These are phyloP conservation scores for Chlorella variabilis DNA, from an alignment of 163 green algal genomes.

Conservation along the genomic window DNA sequence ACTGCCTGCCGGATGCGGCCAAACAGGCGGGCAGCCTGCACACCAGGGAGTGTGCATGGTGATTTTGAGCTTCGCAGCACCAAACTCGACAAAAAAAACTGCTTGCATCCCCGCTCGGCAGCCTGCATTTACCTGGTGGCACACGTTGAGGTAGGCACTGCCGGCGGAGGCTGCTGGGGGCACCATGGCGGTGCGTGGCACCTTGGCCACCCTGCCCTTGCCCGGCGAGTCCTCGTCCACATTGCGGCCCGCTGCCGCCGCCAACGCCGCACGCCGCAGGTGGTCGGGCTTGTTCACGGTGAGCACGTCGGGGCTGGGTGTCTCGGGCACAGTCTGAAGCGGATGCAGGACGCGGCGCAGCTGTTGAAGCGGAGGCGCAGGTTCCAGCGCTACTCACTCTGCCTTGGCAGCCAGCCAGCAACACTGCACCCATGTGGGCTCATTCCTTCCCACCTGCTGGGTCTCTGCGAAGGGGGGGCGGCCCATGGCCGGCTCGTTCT, in stretches of 20 bases:
- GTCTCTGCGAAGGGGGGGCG: conserved; percentile 25
- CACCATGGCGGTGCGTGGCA: conserved; percentile 31
- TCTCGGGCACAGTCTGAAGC: conserved; percentile 86
- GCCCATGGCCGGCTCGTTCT: conserved; percentile 11
- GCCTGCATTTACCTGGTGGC: conserved; percentile 15
- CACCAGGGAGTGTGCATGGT: background rate
- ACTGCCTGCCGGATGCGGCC: conserved; percentile 63
- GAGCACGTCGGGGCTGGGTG: conserved; percentile 71
- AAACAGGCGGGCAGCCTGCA: conserved; percentile 41
- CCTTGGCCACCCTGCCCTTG: conserved; percentile 62
- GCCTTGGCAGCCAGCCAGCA: no score
- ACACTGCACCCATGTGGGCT: no score
- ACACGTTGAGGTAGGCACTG: conserved; percentile 35
- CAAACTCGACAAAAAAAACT: no score
- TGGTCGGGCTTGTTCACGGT: conserved; percentile 26
- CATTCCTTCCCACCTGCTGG: conserved; percentile 27
- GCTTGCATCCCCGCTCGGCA: no score
- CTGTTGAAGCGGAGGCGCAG: background rate
- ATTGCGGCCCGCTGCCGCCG: conserved; percentile 57
- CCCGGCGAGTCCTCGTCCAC: conserved; percentile 69
- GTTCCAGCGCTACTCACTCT: no score
- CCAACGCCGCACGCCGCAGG: conserved; percentile 33
- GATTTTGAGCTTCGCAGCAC: no score
- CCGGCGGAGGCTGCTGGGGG: background rate
- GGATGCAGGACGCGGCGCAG: background rate